A percentile compares a stretch with the other conserved stretches of the same genome.
Conservation (phyloP, 129 eudicot genomes). For the Flaveria sonorensis region DNA sequence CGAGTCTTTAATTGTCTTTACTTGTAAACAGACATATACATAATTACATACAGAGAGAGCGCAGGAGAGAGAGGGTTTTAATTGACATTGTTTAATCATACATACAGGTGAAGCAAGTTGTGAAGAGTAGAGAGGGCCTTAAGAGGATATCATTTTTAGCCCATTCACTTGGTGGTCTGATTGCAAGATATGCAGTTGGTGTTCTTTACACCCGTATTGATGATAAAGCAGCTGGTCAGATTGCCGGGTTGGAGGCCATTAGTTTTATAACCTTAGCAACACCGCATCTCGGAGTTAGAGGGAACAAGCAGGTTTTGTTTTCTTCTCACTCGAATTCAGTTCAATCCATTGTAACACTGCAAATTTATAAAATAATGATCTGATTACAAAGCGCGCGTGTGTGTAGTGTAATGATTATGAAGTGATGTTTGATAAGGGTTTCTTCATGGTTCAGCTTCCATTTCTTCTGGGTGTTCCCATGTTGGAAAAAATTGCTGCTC, state of each 20-base stretch:
- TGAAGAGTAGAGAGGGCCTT: constrained; percentile 63
- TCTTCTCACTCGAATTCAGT: neutral
- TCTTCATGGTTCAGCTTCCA: constrained; percentile 71
- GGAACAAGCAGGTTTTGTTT: constrained; percentile 82
- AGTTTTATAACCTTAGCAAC: constrained; percentile 89
- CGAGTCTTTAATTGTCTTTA: neutral
- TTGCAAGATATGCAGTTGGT: constrained; percentile 84
- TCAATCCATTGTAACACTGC: neutral
- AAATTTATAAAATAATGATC: neutral
- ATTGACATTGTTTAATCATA: neutral
- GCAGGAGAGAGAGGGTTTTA: neutral
- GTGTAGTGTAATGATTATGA: neutral
- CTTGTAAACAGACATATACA: neutral
- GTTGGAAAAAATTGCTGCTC: constrained; percentile 92
- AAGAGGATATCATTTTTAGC: constrained; percentile 86
- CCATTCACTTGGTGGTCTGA: constrained; percentile 94
- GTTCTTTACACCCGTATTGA: constrained; percentile 48
- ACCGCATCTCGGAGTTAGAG: constrained; percentile 99
- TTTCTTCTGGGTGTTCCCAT: constrained; percentile 85
- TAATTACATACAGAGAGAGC: no score
- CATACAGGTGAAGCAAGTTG: constrained; percentile 76
- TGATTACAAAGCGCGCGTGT: neutral
- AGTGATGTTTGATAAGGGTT: constrained; percentile 7
- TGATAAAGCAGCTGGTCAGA: constrained; percentile 40
- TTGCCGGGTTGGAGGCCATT: constrained; percentile 89